These are phyloP conservation scores for Apiotrichum sp. DNA, from an alignment of 1,284 basidiomycete species.

Conservation along the genomic window DNA sequence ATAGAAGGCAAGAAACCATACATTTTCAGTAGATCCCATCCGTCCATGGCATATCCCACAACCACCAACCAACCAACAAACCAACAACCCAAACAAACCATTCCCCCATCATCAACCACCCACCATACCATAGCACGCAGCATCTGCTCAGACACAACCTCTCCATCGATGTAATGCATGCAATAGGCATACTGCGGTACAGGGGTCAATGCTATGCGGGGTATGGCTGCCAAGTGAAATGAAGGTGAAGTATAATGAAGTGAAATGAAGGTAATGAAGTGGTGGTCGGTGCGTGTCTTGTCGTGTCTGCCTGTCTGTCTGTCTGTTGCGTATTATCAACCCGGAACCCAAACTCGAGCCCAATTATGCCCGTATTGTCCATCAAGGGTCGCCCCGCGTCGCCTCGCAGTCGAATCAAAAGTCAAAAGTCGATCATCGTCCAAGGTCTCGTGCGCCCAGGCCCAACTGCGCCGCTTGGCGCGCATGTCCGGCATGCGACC, in stretches of 20 bases:
- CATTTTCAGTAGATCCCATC: too few relatives aligned
- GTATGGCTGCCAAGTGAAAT: not conserved
- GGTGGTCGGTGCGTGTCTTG: not conserved
- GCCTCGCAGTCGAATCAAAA: too few relatives aligned
- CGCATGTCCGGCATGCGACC: too few relatives aligned
- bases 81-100: not conserved
- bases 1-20: not conserved
- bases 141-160: not conserved
- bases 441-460: too few relatives aligned
- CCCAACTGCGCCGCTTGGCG: too few relatives aligned
- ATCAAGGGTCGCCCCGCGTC: too few relatives aligned
- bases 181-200: not conserved
- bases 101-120: not conserved
- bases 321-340: not conserved
- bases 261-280: too few relatives aligned
- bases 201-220: not conserved
- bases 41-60: not conserved
- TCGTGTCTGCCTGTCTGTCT: not conserved
- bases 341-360: not conserved
- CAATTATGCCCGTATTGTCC: too few relatives aligned
- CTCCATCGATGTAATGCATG: constrained; percentile 8
- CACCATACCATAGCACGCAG: not conserved
- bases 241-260: too few relatives aligned
- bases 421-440: too few relatives aligned
- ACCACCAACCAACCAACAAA: not conserved